Base-by-base conservation (phyloP, 2,329 filamentous ascomycete genomes). In the Penicillium sp. region DNA sequence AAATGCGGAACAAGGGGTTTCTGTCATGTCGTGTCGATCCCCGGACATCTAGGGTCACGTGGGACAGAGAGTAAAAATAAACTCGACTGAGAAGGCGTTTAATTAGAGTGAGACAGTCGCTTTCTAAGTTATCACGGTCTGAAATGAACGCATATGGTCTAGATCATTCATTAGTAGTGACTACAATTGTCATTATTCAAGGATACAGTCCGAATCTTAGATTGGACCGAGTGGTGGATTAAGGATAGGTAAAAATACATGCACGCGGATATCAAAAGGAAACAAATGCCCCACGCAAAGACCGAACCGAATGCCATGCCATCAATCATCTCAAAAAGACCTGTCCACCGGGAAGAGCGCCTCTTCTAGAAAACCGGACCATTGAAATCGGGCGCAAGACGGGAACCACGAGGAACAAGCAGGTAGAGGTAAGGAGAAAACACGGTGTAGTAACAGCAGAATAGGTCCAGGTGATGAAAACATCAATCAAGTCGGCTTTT, bases 401-500 rank as follows among this genome's bases (percentile, higher is more conserved):
- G n/a, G 42, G 7, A 15, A 40, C 40, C 23, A 28, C 3, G 32
- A 23, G 12, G 13, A 38, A 38, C 4, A 25, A 29, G 12, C 13
- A 39, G 33, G 24, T 27, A 27, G 27, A 3, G 8, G 27, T 28
- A 8, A 27, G 27, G 41, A 37, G 9, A 13, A 41, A 33, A 23
- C 27, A 35, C 15, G 20, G 23, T 20, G 13, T 24, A 6, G 44
- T 50, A 55, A 40, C 38, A 42, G 42, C 38, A 42, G 42, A 37
- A 44, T 39, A 46, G 42, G 31, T 44, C 24, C 31, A 29, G 27
- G 12, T 8, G 25, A 37, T 31, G 12, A 48, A 10, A 31, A 12
- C 8, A 20, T 35, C 24, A 43, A 52, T 61, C 42, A 63, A 27
- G 58, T 52, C 32, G 60, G 58, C 46, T 66, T 61, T 51, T 64